phyloP scores from a whole-genome alignment of 495 filamentous ascomycete genomes.

The Filosporella fistucella region DNA sequence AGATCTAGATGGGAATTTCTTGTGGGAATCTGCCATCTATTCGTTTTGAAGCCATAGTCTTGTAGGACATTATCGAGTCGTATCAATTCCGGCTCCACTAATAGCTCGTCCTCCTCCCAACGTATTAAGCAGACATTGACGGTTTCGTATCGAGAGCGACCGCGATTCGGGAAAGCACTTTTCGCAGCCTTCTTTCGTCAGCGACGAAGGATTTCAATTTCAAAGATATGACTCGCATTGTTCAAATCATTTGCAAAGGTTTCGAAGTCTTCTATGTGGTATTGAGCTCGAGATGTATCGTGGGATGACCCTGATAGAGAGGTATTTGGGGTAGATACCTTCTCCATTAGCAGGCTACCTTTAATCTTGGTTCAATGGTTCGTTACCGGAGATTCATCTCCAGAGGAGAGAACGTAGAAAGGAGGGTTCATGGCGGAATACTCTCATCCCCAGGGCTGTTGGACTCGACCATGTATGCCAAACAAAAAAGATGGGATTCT shows the following conservation, averaged over 20 bases:
- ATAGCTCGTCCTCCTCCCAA: conserved; percentile 10
- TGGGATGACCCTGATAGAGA: background rate
- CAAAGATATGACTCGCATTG: background rate
- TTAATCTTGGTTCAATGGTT: background rate
- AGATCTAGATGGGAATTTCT: conserved; percentile 44
- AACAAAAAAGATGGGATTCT: too few species aligned
- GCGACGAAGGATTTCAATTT: background rate
- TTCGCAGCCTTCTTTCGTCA: conserved; percentile 6
- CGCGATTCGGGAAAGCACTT: conserved; percentile 10
- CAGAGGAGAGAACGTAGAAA: background rate
- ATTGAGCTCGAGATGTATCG: background rate
- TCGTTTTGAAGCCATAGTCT: conserved; percentile 42
- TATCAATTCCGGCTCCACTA: conserved; percentile 4
- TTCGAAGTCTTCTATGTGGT: background rate
- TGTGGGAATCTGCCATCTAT: conserved; percentile 46
- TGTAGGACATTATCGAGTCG: conserved; percentile 24
- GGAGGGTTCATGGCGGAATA: too few species aligned
- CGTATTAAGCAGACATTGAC: conserved; percentile 11
- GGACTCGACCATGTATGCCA: too few species aligned
- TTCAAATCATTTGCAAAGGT: background rate
- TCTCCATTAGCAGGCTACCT: background rate
- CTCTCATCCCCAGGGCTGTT: too few species aligned
- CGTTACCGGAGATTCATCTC: background rate
- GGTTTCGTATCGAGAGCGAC: conserved; percentile 8
- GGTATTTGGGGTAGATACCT: background rate